phyloP scores from a whole-genome alignment of 2,329 filamentous ascomycete species.

The Pseudogymnoascus sp. region DNA sequence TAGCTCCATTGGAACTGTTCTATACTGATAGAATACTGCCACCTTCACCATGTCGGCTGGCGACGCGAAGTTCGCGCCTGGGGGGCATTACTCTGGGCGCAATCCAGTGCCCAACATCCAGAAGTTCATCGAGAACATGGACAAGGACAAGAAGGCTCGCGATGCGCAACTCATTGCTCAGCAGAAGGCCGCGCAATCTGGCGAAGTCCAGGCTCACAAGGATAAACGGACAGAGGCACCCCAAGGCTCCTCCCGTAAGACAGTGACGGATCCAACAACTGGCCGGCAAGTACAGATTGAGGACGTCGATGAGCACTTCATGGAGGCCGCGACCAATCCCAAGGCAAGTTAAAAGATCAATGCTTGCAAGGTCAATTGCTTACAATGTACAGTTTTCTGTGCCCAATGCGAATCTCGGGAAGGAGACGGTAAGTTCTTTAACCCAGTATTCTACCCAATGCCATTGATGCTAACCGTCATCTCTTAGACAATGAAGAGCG shows the following conservation, averaged over 20 bases:
- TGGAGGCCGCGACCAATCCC: slow-evolving; percentile 65
- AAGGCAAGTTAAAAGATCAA: slow-evolving; percentile 38
- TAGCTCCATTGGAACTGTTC: background rate
- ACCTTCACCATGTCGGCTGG: slow-evolving; percentile 18
- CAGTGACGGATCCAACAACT: slow-evolving; percentile 80
- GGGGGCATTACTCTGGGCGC: slow-evolving; percentile 69
- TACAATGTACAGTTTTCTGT: slow-evolving; percentile 52
- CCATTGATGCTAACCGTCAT: background rate
- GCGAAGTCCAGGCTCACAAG: slow-evolving; percentile 39
- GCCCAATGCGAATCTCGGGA: slow-evolving; percentile 81
- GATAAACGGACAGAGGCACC: slow-evolving; percentile 31
- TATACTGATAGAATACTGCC: background rate
- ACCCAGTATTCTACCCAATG: too few relatives aligned
- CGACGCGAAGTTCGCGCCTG: slow-evolving; percentile 32
- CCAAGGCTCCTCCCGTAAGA: slow-evolving; percentile 34
- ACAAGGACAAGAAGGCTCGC: slow-evolving; percentile 68
- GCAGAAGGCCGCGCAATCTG: slow-evolving; percentile 30
- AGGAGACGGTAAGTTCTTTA: slow-evolving; percentile 47
- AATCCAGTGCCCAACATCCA: slow-evolving; percentile 86
- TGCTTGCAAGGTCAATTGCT: slow-evolving; percentile 27
- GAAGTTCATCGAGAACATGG: slow-evolving; percentile 72
- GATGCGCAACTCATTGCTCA: slow-evolving; percentile 63
- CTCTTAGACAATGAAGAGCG: slow-evolving; percentile 55
- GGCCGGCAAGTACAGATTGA: slow-evolving; percentile 80
- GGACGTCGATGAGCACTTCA: slow-evolving; percentile 64